phyloP scores from a whole-genome alignment of 139 green algal species.

The Coelastrella sp. region DNA sequence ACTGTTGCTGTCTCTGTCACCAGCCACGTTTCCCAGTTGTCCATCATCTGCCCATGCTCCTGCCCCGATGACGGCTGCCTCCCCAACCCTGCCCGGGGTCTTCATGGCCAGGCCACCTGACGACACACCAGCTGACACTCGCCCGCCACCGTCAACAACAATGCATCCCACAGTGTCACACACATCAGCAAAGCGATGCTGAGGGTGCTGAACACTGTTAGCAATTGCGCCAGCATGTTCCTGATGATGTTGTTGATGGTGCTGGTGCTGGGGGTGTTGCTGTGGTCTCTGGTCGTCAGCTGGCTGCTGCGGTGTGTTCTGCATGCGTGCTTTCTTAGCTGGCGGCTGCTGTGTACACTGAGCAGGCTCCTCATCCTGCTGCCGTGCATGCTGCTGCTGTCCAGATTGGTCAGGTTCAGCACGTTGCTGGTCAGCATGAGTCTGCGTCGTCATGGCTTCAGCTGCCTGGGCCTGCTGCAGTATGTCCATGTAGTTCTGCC shows the following conservation, averaged over 20 bases:
- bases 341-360: background rate
- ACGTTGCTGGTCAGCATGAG: too few relatives aligned
- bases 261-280: background rate
- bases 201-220: background rate
- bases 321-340: background rate
- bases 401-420: too few relatives aligned
- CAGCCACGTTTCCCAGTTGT: background rate
- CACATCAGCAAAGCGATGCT: constrained; percentile 38
- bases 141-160: constrained; percentile 68
- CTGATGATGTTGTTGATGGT: background rate
- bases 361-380: background rate
- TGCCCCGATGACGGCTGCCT: constrained; percentile 83
- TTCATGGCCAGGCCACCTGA: constrained; percentile 91
- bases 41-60: constrained; percentile 83
- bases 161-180: constrained; percentile 84
- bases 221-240: background rate
- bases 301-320: background rate
- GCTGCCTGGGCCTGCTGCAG: constrained; percentile 44
- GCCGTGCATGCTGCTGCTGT: constrained; percentile 13
- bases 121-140: constrained; percentile 81
- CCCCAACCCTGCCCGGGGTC: constrained; percentile 78
- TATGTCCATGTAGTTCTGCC: constrained; percentile 72
- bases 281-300: background rate
- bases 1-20: background rate
- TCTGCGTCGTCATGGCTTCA: background rate